phyloP scores from a whole-genome alignment of 129 eudicot genomes.

The Helichrysum umbraculigerum region DNA sequence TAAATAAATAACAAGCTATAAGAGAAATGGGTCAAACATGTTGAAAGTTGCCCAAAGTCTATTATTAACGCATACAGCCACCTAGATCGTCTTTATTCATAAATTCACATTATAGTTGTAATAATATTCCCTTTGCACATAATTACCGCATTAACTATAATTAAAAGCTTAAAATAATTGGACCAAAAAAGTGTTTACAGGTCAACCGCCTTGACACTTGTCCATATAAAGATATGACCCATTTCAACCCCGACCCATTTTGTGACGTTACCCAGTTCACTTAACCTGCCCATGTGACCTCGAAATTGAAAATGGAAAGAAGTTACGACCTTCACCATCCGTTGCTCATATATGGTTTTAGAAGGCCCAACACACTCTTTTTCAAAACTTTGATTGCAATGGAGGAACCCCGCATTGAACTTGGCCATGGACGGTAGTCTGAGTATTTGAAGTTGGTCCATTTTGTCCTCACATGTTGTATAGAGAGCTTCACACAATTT shows the following conservation, averaged over 20 bases:
- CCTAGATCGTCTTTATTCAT: no score
- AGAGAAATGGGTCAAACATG: not conserved
- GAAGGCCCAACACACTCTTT: constrained; percentile 89
- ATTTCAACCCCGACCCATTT: not conserved
- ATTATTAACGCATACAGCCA: no score
- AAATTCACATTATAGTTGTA: not conserved
- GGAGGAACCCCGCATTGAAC: constrained; percentile 85
- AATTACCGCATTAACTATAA: not conserved
- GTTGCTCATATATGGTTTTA: constrained; percentile 67
- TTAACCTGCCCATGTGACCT: not conserved
- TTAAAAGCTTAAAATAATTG: not conserved
- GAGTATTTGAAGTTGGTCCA: constrained; percentile 96
- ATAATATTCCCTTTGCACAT: not conserved
- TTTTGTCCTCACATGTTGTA: constrained; percentile 85
- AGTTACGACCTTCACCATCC: constrained; percentile 77
- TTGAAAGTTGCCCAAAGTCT: not conserved
- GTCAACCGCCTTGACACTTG: not conserved
- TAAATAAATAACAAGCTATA: not conserved
- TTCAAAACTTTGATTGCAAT: constrained; percentile 86
- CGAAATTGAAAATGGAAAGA: not conserved
- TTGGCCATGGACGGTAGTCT: constrained; percentile 98
- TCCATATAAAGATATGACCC: constrained; percentile 5
- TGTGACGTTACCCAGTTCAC: not conserved
- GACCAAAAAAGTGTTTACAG: not conserved
- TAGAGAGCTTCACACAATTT: constrained; percentile 81